A percentile compares a stretch with the other conserved stretches of the same genome.
Conservation (phyloP, 2,329 filamentous ascomycete species). For the Westerdykella ornata region DNA sequence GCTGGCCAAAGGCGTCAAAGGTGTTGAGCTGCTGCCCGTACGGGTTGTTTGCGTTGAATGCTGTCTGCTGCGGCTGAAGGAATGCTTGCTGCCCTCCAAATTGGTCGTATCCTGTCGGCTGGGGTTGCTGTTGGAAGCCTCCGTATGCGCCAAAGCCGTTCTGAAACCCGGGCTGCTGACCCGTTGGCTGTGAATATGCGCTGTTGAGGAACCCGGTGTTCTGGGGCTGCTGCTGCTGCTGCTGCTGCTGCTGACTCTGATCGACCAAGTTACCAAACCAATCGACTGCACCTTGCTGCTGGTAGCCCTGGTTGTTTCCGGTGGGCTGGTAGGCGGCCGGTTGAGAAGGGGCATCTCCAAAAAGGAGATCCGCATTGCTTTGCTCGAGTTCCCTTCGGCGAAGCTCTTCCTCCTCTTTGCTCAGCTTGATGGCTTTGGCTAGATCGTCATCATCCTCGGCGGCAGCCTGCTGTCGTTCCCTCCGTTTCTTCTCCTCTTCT, state of each 20-base stretch:
- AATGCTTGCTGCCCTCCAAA: slow-evolving; percentile 36
- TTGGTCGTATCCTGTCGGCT: slow-evolving; percentile 64
- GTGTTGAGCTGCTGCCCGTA: slow-evolving; percentile 31
- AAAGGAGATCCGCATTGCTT: slow-evolving; percentile 76
- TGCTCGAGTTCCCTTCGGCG: slow-evolving; percentile 81
- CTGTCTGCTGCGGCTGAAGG: slow-evolving; percentile 54
- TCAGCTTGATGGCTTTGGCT: slow-evolving; percentile 89
- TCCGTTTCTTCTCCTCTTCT: slow-evolving; percentile 78
- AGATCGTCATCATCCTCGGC: slow-evolving; percentile 71
- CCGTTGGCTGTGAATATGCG: slow-evolving; percentile 70
- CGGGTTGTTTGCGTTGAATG: slow-evolving; percentile 46
- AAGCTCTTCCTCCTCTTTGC: slow-evolving; percentile 86
- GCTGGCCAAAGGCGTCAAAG: slow-evolving; percentile 29
- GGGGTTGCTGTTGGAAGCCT: slow-evolving; percentile 45
- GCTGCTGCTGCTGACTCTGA: slow-evolving; percentile 56
- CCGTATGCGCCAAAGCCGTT: slow-evolving; percentile 63
- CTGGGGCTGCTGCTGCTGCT: slow-evolving; percentile 54
- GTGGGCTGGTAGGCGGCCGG: slow-evolving; percentile 68
- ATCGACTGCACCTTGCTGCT: slow-evolving; percentile 92
- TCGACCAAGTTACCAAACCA: slow-evolving; percentile 96
- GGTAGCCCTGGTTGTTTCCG: slow-evolving; percentile 93
- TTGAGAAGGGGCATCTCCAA: slow-evolving; percentile 67
- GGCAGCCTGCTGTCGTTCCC: slow-evolving; percentile 46
- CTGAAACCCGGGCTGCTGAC: slow-evolving; percentile 61
- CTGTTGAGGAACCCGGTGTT: slow-evolving; percentile 61